Percentiles rank a stretch among this genome's conserved stretches.
Conservation (phyloP, 139 green algal species). For the Dunaliella sp. region DNA sequence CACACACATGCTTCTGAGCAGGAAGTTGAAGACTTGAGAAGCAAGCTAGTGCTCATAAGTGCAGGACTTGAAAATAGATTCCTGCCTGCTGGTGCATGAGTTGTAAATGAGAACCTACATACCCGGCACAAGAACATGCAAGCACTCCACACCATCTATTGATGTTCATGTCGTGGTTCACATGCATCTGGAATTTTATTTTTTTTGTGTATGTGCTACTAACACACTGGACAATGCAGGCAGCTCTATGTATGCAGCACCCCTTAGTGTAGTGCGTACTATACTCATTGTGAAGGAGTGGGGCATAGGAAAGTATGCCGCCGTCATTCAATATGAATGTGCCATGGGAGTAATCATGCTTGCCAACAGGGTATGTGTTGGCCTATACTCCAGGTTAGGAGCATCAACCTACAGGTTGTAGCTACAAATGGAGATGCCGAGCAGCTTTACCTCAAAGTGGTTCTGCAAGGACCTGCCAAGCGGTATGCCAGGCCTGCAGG, state of each 20-base stretch:
- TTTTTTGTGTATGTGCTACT: too few relatives aligned
- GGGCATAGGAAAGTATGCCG: background rate
- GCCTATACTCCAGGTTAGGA: background rate
- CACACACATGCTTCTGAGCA: background rate
- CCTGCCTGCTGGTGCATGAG: background rate
- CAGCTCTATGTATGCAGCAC: too few relatives aligned
- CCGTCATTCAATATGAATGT: background rate
- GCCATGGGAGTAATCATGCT: background rate
- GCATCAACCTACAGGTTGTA: too few relatives aligned
- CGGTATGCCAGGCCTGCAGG: too few relatives aligned
- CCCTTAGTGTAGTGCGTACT: too few relatives aligned
- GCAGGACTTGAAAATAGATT: background rate
- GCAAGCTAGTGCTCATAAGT: background rate
- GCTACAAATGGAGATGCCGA: too few relatives aligned
- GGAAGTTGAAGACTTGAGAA: background rate
- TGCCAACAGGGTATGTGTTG: background rate
- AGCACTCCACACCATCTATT: too few relatives aligned
- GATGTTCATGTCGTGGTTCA: too few relatives aligned
- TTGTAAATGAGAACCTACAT: background rate
- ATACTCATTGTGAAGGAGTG: too few relatives aligned
- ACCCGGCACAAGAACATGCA: too few relatives aligned
- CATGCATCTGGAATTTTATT: too few relatives aligned
- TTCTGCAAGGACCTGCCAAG: background rate
- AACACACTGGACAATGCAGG: too few relatives aligned
- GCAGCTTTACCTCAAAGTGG: background rate